phyloP scores from a whole-genome alignment of 1,284 basidiomycete genomes.

The Cryptococcus maquisensis region DNA sequence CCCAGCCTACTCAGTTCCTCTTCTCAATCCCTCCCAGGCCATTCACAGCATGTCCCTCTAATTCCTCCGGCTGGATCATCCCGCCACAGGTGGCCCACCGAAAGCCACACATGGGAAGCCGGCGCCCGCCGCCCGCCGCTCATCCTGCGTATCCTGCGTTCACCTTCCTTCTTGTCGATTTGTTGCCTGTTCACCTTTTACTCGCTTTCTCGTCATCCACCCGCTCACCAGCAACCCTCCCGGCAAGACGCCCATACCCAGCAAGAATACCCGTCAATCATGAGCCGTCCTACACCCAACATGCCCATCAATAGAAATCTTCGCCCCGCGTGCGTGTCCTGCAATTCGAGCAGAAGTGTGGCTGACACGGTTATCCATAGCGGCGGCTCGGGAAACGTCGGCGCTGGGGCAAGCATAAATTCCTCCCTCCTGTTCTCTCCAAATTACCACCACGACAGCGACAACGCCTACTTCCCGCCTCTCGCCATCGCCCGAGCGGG shows the following conservation, averaged over 20 bases:
- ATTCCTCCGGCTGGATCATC: not conserved
- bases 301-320: conserved; percentile 28
- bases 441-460: conserved; percentile 20
- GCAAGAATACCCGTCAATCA: conserved; percentile 5
- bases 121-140: not conserved
- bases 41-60: not conserved
- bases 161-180: not conserved
- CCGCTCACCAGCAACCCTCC: not conserved
- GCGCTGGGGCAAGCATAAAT: conserved; percentile 25
- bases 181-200: not conserved
- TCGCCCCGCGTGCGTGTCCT: conserved; percentile 31
- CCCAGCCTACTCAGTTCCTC: not conserved
- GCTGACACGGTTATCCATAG: conserved; percentile 8
- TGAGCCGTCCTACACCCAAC: conserved; percentile 6
- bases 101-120: no score
- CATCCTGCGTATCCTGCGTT: not conserved
- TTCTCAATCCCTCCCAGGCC: no score
- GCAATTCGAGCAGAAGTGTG: not conserved
- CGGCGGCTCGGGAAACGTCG: conserved; percentile 32
- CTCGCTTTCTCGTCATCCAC: not conserved
- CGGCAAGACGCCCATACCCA: conserved; percentile 13
- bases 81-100: no score
- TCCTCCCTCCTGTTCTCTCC: conserved; percentile 24
- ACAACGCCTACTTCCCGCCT: conserved; percentile 20
- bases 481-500: conserved; percentile 45